Conservation (phyloP, 2,329 filamentous ascomycete species). For the Knufia fluminis region DNA sequence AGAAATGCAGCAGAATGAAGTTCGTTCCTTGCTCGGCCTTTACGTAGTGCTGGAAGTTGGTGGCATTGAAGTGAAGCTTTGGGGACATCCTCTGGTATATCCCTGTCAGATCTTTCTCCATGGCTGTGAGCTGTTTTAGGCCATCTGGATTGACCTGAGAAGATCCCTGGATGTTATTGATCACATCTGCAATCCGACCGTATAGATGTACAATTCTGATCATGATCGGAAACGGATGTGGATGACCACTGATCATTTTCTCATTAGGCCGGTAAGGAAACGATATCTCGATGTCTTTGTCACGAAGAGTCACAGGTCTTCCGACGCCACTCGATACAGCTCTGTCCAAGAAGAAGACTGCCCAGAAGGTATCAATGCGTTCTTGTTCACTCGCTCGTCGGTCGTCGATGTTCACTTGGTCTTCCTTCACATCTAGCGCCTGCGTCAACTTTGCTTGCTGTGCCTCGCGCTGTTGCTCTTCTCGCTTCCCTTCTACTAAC, state of each 20-base stretch:
- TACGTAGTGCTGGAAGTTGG: slow-evolving; percentile 79
- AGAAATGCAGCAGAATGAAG: slow-evolving; percentile 73
- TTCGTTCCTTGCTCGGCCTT: slow-evolving; percentile 73
- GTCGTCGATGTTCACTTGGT: slow-evolving; percentile 23
- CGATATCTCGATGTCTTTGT: slow-evolving; percentile 74
- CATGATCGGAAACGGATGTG: slow-evolving; percentile 68
- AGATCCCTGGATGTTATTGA: slow-evolving; percentile 69
- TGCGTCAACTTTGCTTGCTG: slow-evolving; percentile 19
- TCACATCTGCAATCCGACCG: slow-evolving; percentile 69
- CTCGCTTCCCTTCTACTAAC: slow-evolving; percentile 31
- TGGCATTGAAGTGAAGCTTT: slow-evolving; percentile 70
- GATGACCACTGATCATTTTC: slow-evolving; percentile 53
- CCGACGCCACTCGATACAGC: slow-evolving; percentile 84
- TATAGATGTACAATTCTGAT: slow-evolving; percentile 81
- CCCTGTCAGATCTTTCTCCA: slow-evolving; percentile 69
- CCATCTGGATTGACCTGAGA: slow-evolving; percentile 68
- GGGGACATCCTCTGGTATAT: slow-evolving; percentile 66
- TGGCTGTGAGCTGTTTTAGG: slow-evolving; percentile 60
- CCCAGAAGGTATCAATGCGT: slow-evolving; percentile 80
- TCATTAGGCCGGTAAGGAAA: slow-evolving; percentile 52
- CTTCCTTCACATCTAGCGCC: slow-evolving; percentile 9
- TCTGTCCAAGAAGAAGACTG: slow-evolving; percentile 77
- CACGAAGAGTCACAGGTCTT: slow-evolving; percentile 69
- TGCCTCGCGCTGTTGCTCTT: slow-evolving; percentile 38
- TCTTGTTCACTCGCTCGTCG: slow-evolving; percentile 61